A percentile compares a stretch with the other conserved stretches of the same genome.
phyloP scores from a whole-genome alignment of 2,329 filamentous ascomycete genomes.

The Neonectria hederae region DNA sequence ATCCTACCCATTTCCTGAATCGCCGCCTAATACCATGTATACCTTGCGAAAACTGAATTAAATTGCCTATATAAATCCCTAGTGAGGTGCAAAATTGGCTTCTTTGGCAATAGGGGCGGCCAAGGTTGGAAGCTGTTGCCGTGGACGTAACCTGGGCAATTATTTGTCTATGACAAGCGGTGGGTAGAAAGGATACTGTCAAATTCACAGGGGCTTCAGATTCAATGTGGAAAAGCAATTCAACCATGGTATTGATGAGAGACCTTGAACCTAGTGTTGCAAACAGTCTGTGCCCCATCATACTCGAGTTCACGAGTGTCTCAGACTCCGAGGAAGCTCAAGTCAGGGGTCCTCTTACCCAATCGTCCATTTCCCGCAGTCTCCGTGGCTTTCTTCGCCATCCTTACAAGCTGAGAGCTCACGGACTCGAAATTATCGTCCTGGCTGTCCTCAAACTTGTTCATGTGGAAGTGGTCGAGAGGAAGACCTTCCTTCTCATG shows the following conservation, averaged over 20 bases:
- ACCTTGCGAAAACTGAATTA: neutral
- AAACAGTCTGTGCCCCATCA: too few species aligned
- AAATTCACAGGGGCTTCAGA: too few species aligned
- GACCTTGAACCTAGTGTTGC: too few species aligned
- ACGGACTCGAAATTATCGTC: slow-evolving; percentile 7
- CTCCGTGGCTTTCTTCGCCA: neutral
- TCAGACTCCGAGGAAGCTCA: neutral
- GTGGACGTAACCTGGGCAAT: neutral
- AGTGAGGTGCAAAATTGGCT: neutral
- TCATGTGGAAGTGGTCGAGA: slow-evolving; percentile 21
- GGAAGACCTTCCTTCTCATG: slow-evolving; percentile 10
- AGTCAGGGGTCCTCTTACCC: neutral
- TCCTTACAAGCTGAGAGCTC: neutral
- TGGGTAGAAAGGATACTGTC: too few species aligned
- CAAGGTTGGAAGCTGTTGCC: neutral
- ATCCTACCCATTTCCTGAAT: slow-evolving; percentile 6
- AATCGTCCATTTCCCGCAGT: neutral
- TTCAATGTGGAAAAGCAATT: neutral
- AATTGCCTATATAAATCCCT: neutral
- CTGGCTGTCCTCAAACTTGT: slow-evolving; percentile 16
- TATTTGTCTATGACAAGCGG: neutral
- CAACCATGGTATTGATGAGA: neutral
- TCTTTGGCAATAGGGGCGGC: slow-evolving; percentile 7
- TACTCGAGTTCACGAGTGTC: too few species aligned
- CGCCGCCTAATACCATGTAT: neutral